Evolutionary conservation across 179 eudicot genomes (phyloP).

Genomic region (Silene noctiflora): DNA sequence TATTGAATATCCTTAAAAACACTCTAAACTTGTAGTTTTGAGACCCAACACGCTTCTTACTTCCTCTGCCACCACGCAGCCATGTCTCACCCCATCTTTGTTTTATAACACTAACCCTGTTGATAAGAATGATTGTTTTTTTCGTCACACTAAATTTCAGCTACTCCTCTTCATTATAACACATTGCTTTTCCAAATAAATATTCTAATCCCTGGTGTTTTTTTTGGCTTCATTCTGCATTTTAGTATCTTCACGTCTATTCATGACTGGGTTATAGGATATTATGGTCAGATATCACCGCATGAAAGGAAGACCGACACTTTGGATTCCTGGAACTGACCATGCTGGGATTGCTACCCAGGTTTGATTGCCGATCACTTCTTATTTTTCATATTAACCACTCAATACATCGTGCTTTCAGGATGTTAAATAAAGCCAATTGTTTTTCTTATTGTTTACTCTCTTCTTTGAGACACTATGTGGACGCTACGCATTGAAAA

Average conservation of each 20-base stretch:
- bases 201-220: background rate
- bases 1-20: too few species aligned
- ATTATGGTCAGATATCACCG: constrained; percentile 90
- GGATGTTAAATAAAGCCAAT: background rate
- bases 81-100: background rate
- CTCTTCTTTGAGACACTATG: background rate
- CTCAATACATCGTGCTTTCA: background rate
- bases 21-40: background rate
- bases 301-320: constrained; percentile 93
- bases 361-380: constrained; percentile 44
- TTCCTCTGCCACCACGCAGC: background rate
- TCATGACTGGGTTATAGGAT: constrained; percentile 51
- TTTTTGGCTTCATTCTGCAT: constrained; percentile 5
- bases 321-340: constrained; percentile 99
- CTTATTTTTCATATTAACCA: background rate
- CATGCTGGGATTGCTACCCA: constrained; percentile 99
- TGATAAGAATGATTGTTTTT: background rate
- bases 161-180: background rate
- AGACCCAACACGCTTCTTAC: background rate
- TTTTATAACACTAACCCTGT: background rate
- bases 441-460: background rate
- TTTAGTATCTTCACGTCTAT: background rate
- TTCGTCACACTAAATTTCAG: background rate
- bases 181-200: background rate
- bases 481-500: background rate